Percentiles rank a stretch among this genome's conserved stretches.
Evolutionary conservation across 768 basidiomycete genomes (phyloP).

Genomic region (Boletus rubroflammeus): DNA sequence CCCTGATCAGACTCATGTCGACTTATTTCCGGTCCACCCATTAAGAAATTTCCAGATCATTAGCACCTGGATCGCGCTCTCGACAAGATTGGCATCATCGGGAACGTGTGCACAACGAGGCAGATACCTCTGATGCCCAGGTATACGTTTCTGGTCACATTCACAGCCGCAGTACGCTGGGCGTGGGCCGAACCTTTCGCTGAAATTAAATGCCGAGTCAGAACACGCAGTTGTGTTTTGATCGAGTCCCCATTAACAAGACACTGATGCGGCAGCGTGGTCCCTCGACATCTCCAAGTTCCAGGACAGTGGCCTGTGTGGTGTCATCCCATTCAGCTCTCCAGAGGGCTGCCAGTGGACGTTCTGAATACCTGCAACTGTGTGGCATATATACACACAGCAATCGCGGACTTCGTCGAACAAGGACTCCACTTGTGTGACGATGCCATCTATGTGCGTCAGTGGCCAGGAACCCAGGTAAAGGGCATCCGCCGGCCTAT

Average conservation of each 20-base stretch:
- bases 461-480: constrained; percentile 13
- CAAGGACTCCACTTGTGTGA: constrained; percentile 9
- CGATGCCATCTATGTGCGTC: constrained; percentile 14
- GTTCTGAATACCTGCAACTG: neutral
- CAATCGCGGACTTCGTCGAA: neutral
- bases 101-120: constrained; percentile 32
- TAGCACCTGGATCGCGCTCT: constrained; percentile 18
- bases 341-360: neutral
- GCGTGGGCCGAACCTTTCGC: constrained; percentile 4
- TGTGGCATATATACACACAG: constrained; percentile 8
- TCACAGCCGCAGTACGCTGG: constrained; percentile 10
- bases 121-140: constrained; percentile 16
- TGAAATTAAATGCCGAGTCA: constrained; percentile 25
- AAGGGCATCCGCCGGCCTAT: neutral
- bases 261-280: constrained; percentile 11
- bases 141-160: neutral
- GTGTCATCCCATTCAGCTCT: neutral
- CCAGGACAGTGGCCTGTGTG: neutral
- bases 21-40: constrained; percentile 30
- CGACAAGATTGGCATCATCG: constrained; percentile 27
- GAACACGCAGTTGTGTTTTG: constrained; percentile 1
- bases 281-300: neutral
- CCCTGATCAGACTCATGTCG: constrained; percentile 26
- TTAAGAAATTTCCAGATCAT: constrained; percentile 12
- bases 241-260: neutral